Conservation (phyloP, 2,329 filamentous ascomycete genomes). For the Aspergillus luchuensis region DNA sequence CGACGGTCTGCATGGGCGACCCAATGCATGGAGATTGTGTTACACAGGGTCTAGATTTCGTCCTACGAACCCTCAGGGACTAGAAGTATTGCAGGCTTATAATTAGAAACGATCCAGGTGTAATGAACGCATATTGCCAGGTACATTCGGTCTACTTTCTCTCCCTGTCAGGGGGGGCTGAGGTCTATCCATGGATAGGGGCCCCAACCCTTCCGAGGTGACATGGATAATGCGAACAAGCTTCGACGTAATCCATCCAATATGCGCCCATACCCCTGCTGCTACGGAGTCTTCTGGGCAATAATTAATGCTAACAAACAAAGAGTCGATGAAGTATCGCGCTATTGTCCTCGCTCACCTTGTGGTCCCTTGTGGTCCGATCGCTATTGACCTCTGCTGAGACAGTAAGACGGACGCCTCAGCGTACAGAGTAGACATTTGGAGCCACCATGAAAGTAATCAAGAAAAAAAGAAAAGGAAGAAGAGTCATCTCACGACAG, state of each 20-base stretch:
- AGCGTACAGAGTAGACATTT: no score
- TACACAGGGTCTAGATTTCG: conserved; percentile 3
- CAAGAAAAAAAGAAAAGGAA: no score
- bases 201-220: neutral
- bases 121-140: neutral
- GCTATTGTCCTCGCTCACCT: no score
- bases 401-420: no score
- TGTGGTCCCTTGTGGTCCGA: no score
- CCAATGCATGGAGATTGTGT: neutral
- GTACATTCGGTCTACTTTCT: neutral
- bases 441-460: no score
- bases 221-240: neutral
- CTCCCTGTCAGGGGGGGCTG: neutral
- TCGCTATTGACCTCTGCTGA: no score
- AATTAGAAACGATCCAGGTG: neutral
- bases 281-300: neutral
- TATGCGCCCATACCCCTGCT: no score
- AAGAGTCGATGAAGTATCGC: no score
- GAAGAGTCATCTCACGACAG: no score
- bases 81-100: neutral
- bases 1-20: neutral
- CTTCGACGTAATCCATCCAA: neutral
- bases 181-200: neutral
- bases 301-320: no score
- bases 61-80: neutral